Evolutionary conservation across 768 basidiomycete genomes (phyloP), one percentile per base, ranked within the genome.

Genomic region (Mycena polygramma): DNA sequence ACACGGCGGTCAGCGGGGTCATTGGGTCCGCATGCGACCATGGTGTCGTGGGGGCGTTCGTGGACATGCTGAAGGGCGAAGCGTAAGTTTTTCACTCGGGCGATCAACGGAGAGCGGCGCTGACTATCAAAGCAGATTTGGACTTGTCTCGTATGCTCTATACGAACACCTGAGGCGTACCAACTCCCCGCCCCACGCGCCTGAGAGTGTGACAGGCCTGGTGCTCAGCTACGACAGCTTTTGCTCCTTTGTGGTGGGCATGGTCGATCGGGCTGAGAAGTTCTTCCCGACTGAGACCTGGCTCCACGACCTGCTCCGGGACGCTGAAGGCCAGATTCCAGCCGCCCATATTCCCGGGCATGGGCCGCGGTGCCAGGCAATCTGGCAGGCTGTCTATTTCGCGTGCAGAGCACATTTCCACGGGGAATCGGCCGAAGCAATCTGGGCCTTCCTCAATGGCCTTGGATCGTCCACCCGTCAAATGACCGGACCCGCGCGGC

Each of bases 321-420:
- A 20, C 2, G 39, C 45, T 5, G 68, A 69, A 19, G 68, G 68
- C 17, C 68, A 69, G 51, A 69, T 69, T 49, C 68, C 68, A 6
- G 68, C 62, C 6, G 68, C 57, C 26, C 68, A 69, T 24, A 69
- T 69, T 35, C 51, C 52, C 35, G 62, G 62, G 10, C 68, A 69
- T 48, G 62, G 68, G 2, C 13, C 22, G 1, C 60, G 45, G 11
- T 69, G 68, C 22, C 53, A 37, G n/a, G 20, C 39, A 4, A 8
- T 57, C 13, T 69, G 68, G 68, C 68, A 69, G 26, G 53, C 68
- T 4, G 68, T 69, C 11, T 69, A 69, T 24, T 62, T 63, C 41
- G 68, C 68, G 5, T 69, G 68, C 48, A 19, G 68, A n/a, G 52
- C 59, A 13, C 68, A 69, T 41, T 69, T 69, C 49, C 61, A 69